Evolutionary conservation across 805 yeast species (phyloP).

Genomic region (Wickerhamomyces queroliae): DNA sequence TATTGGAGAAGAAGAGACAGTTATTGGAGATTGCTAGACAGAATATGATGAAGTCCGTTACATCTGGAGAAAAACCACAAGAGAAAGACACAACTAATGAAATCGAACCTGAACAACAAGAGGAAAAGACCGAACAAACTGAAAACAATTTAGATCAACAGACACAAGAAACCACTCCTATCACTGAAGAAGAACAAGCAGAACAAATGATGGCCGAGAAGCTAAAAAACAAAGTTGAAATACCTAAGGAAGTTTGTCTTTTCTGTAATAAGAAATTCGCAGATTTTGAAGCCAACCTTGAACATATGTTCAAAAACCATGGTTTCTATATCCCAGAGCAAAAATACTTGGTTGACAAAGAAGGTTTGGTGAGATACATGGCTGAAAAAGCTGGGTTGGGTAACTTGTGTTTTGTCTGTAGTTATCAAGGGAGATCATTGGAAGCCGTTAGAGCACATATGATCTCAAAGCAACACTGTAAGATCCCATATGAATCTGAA

Average conservation of each 20-base stretch:
- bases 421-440: conserved; percentile 76
- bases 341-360: conserved; percentile 59
- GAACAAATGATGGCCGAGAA: conserved; percentile 34
- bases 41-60: conserved; percentile 28
- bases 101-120: conserved; percentile 3
- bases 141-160: conserved; percentile 4
- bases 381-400: conserved; percentile 92
- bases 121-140: conserved; percentile 2
- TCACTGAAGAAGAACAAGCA: conserved; percentile 31
- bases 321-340: conserved; percentile 89
- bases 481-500: conserved; percentile 82
- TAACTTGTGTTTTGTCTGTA: conserved; percentile 79
- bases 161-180: conserved; percentile 11
- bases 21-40: conserved; percentile 34
- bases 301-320: conserved; percentile 73
- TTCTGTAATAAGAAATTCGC: conserved; percentile 44
- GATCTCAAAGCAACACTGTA: conserved; percentile 81
- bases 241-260: conserved; percentile 46
- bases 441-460: conserved; percentile 91
- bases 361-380: conserved; percentile 71
- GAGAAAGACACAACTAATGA: background rate
- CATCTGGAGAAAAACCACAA: conserved; percentile 5
- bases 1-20: conserved; percentile 35
- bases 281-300: conserved; percentile 45
- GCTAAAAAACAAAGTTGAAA: conserved; percentile 33